Percentiles rank a stretch among this genome's conserved stretches.
Conservation (phyloP, 768 basidiomycete species). For the Sporobolomyces phaffii region DNA sequence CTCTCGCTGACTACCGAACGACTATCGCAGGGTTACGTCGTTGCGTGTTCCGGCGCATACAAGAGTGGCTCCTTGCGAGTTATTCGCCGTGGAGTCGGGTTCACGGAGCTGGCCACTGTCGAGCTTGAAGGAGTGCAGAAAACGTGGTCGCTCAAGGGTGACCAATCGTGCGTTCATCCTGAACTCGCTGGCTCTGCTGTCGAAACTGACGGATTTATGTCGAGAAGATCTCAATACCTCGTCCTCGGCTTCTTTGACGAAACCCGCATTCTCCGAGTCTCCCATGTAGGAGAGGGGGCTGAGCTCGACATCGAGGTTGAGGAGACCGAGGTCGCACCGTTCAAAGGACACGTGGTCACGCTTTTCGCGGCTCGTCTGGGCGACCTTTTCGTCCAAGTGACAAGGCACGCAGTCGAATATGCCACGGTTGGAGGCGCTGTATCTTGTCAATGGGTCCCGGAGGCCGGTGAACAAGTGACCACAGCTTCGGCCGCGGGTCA, state of each 20-base stretch:
- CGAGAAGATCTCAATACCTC: slow-evolving; percentile 13
- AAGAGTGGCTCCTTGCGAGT: slow-evolving; percentile 71
- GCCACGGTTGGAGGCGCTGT: slow-evolving; percentile 52
- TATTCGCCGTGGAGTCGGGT: slow-evolving; percentile 74
- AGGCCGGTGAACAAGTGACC: slow-evolving; percentile 30
- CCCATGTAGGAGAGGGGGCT: background rate
- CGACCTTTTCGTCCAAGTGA: slow-evolving; percentile 67
- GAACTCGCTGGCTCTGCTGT: too few relatives aligned
- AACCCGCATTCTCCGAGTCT: slow-evolving; percentile 33
- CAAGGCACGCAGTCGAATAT: slow-evolving; percentile 55
- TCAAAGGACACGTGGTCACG: slow-evolving; percentile 56
- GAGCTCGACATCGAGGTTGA: slow-evolving; percentile 48
- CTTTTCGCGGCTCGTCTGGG: slow-evolving; percentile 60
- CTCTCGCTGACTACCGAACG: too few relatives aligned
- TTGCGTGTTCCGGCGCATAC: slow-evolving; percentile 76
- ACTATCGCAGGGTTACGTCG: slow-evolving; percentile 63
- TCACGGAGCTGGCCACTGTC: slow-evolving; percentile 57
- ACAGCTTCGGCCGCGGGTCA: slow-evolving; percentile 23
- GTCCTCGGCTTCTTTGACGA: slow-evolving; percentile 32
- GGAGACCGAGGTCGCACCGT: slow-evolving; percentile 49
- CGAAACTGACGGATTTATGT: background rate
- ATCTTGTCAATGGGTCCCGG: slow-evolving; percentile 16
- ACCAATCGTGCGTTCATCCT: background rate
- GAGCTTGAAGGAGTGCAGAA: slow-evolving; percentile 56
- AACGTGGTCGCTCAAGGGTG: slow-evolving; percentile 52